phyloP scores from a whole-genome alignment of 139 green algal species.

The Chlamydomonas urium region DNA sequence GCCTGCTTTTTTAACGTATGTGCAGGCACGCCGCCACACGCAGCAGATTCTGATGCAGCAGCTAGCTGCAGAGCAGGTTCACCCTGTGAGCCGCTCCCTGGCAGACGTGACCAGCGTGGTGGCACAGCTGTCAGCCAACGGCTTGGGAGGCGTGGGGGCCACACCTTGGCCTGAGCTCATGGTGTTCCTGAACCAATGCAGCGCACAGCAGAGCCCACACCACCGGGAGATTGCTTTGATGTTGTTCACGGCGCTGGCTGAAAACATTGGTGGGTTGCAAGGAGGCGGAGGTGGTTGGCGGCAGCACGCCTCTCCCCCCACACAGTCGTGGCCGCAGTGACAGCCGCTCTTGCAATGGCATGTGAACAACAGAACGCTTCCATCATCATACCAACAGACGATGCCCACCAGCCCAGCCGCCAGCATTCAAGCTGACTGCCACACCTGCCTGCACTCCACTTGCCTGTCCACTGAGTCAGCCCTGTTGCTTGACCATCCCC shows the following conservation, averaged over 20 bases:
- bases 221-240: conserved; percentile 59
- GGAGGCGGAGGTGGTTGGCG: too few species aligned
- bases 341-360: neutral
- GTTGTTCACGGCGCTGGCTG: conserved; percentile 59
- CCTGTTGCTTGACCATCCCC: neutral
- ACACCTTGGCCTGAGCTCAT: conserved; percentile 53
- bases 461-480: neutral
- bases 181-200: conserved; percentile 51
- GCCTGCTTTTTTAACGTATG: too few species aligned
- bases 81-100: too few species aligned
- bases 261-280: conserved; percentile 48
- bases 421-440: neutral
- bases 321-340: neutral
- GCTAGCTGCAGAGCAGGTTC: too few species aligned
- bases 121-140: neutral
- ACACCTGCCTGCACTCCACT: neutral
- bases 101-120: neutral
- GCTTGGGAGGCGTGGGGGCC: neutral
- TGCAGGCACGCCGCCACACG: too few species aligned
- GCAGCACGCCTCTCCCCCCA: too few species aligned
- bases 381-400: neutral
- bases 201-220: conserved; percentile 26
- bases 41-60: too few species aligned
- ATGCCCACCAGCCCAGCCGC: neutral
- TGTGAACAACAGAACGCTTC: neutral